These are phyloP conservation scores for Isoetes taiwanensis DNA, from an alignment of 75 land plant genomes.

Conservation along the genomic window DNA sequence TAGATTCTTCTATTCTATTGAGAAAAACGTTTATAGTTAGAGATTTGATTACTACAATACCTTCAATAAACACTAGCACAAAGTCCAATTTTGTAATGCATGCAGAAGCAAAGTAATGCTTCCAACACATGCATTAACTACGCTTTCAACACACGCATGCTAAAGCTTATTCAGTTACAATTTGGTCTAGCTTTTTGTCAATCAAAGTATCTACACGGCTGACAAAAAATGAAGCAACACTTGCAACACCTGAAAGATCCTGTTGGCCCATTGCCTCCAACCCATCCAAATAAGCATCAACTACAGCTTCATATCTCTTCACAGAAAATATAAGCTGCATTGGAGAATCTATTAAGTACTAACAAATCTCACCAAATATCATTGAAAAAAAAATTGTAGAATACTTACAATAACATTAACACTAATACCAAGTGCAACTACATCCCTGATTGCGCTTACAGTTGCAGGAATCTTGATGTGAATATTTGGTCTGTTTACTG, in stretches of 20 bases:
- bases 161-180: neutral
- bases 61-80: too few species aligned
- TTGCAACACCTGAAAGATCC: neutral
- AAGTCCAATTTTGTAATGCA: too few species aligned
- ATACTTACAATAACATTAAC: slow-evolving; percentile 7
- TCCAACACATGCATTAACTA: too few species aligned
- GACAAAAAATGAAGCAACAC: slow-evolving; percentile 5
- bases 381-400: neutral
- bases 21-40: too few species aligned
- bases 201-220: neutral
- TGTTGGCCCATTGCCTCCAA: neutral
- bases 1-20: too few species aligned
- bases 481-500: neutral
- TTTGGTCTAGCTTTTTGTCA: neutral
- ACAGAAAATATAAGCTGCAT: slow-evolving; percentile 3
- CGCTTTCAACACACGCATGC: too few species aligned
- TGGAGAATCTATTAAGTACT: too few species aligned
- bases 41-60: too few species aligned
- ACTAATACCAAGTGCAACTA: neutral
- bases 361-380: neutral
- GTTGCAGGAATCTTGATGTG: neutral
- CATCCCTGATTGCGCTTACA: neutral
- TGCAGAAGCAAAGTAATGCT: too few species aligned
- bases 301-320: neutral
- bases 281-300: slow-evolving; percentile 2